These are phyloP conservation scores for Apocynum venetum DNA, from an alignment of 257 asterid species.

Conservation along the genomic window DNA sequence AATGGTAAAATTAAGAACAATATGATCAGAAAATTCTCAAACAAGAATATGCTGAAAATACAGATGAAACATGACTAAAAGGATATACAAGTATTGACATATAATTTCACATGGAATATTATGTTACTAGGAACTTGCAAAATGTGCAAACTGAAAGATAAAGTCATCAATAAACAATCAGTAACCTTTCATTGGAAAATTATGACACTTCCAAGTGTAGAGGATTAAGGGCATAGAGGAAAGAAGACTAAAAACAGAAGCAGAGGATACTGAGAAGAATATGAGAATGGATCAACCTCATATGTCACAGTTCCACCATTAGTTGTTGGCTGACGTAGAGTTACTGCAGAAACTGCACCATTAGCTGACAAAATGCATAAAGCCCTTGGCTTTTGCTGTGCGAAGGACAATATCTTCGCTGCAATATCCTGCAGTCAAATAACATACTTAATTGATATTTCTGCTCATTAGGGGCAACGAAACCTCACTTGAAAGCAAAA, in stretches of 20 bases:
- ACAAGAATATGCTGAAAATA: neutral
- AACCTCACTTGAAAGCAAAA: neutral
- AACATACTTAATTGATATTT: neutral
- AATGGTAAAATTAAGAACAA: neutral
- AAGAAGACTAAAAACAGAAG: neutral
- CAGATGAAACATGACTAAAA: neutral
- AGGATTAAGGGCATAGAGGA: neutral
- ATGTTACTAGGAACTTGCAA: neutral
- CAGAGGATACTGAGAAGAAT: neutral
- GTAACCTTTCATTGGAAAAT: neutral
- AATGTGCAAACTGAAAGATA: neutral
- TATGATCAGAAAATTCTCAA: neutral
- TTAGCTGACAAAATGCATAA: conserved; percentile 82
- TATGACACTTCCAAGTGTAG: no score
- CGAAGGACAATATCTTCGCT: conserved; percentile 76
- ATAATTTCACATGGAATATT: neutral
- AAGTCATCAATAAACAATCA: neutral
- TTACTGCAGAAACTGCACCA: conserved; percentile 74
- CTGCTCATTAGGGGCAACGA: neutral
- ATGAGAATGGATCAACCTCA: conserved; percentile 51
- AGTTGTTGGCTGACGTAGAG: conserved; percentile 67
- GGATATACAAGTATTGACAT: neutral
- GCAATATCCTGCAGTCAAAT: conserved; percentile 68
- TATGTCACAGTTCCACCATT: conserved; percentile 62
- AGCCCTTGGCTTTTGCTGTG: conserved; percentile 93